phyloP scores from a whole-genome alignment of 495 filamentous ascomycete species.

The Neurospora sp. region DNA sequence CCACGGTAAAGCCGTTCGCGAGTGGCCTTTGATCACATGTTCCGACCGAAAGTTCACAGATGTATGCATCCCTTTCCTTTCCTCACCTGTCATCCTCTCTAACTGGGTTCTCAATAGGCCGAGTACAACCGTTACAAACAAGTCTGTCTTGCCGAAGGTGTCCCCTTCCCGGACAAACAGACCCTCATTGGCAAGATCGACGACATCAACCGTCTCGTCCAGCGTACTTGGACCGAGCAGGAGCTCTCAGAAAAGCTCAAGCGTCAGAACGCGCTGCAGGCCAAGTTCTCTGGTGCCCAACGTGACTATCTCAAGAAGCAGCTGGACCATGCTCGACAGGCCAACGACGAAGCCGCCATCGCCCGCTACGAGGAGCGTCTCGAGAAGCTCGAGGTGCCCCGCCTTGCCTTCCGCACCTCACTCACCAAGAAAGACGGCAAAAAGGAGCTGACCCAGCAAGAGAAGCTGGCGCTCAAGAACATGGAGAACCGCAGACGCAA shows the following conservation, averaged over 20 bases:
- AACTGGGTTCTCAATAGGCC: slow-evolving; percentile 37
- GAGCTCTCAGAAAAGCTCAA: slow-evolving; percentile 70
- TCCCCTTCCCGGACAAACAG: slow-evolving; percentile 57
- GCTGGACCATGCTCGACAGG: slow-evolving; percentile 52
- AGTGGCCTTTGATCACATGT: slow-evolving; percentile 75
- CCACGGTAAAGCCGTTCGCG: slow-evolving; percentile 65
- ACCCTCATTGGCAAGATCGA: slow-evolving; percentile 59
- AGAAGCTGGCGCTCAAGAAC: slow-evolving; percentile 69
- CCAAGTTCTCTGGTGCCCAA: slow-evolving; percentile 50
- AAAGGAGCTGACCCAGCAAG: slow-evolving; percentile 47
- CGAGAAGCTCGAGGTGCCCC: slow-evolving; percentile 54
- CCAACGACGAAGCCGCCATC: slow-evolving; percentile 50
- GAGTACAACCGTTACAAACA: slow-evolving; percentile 80
- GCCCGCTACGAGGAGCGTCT: slow-evolving; percentile 56
- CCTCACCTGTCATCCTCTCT: not conserved
- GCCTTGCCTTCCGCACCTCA: slow-evolving; percentile 57
- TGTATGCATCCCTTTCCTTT: slow-evolving; percentile 31
- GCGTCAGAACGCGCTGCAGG: slow-evolving; percentile 50
- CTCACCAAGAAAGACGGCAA: slow-evolving; percentile 35
- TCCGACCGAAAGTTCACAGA: slow-evolving; percentile 68
- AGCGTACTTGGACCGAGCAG: slow-evolving; percentile 65
- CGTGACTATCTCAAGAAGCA: slow-evolving; percentile 51
- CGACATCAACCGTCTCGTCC: slow-evolving; percentile 71
- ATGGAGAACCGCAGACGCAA: slow-evolving; percentile 68
- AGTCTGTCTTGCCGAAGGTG: slow-evolving; percentile 58